Percentiles rank a stretch among this genome's conserved stretches.
Evolutionary conservation across 2,329 filamentous ascomycete genomes (phyloP).

Genomic region (Pezicula rhizophila): DNA sequence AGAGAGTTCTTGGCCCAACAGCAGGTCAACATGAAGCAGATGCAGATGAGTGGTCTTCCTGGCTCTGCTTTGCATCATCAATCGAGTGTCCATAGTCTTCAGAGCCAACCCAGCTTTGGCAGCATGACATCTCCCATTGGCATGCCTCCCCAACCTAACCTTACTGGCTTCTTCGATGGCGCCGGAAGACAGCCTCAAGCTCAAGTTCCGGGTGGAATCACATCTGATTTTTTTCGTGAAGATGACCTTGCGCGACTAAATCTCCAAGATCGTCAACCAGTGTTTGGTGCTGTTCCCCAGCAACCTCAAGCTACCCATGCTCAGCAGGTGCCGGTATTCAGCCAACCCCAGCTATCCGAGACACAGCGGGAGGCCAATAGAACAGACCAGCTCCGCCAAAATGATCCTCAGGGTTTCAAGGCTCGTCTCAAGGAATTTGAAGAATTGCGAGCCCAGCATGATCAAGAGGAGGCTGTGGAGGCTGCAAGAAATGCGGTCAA

Average conservation of each 20-base stretch:
- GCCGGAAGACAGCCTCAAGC: constrained; percentile 36
- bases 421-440: constrained; percentile 76
- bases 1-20: constrained; percentile 88
- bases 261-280: constrained; percentile 30
- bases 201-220: constrained; percentile 36
- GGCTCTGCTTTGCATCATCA: constrained; percentile 71
- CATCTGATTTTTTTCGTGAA: constrained; percentile 53
- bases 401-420: constrained; percentile 55
- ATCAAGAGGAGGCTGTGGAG: constrained; percentile 39
- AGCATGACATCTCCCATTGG: constrained; percentile 85
- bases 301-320: constrained; percentile 18
- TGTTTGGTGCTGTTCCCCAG: constrained; percentile 16
- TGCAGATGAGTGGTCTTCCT: constrained; percentile 51
- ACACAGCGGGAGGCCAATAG: constrained; percentile 46
- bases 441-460: constrained; percentile 66
- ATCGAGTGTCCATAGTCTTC: constrained; percentile 88
- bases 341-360: constrained; percentile 22
- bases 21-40: constrained; percentile 69
- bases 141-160: constrained; percentile 45
- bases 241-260: constrained; percentile 70
- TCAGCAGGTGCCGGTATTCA: constrained; percentile 20
- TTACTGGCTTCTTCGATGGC: constrained; percentile 58
- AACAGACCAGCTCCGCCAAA: constrained; percentile 55
- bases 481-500: constrained; percentile 26
- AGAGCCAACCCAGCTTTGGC: constrained; percentile 94